phyloP scores from a whole-genome alignment of 2,329 filamentous ascomycete species.

The Lomentospora prolificans region DNA sequence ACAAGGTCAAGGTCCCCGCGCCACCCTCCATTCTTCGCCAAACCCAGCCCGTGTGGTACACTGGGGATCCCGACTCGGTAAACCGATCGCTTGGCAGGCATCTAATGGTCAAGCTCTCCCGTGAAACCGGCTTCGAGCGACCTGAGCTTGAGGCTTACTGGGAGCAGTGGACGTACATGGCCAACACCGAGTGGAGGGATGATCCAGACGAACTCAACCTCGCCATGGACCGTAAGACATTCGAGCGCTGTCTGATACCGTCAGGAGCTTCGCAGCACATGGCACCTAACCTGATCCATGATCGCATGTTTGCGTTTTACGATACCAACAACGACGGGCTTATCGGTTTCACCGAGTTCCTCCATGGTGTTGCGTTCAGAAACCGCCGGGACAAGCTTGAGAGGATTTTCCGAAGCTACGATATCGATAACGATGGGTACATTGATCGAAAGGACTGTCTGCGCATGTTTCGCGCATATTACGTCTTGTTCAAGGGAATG shows the following conservation, averaged over 20 bases:
- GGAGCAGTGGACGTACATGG: slow-evolving; percentile 95
- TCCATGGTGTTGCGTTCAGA: slow-evolving; percentile 67
- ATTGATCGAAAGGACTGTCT: slow-evolving; percentile 81
- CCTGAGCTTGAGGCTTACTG: slow-evolving; percentile 87
- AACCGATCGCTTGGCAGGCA: slow-evolving; percentile 55
- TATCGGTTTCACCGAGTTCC: slow-evolving; percentile 87
- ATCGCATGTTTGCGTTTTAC: slow-evolving; percentile 95
- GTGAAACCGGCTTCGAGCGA: slow-evolving; percentile 69
- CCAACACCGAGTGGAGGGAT: slow-evolving; percentile 71
- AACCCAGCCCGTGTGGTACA: slow-evolving; percentile 77
- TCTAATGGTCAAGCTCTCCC: slow-evolving; percentile 58
- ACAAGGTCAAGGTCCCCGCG: slow-evolving; percentile 86
- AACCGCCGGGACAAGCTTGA: slow-evolving; percentile 59
- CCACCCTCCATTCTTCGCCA: slow-evolving; percentile 75
- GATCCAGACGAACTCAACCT: slow-evolving; percentile 70
- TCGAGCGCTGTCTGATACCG: slow-evolving; percentile 82
- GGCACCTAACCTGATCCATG: slow-evolving; percentile 81
- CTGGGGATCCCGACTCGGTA: slow-evolving; percentile 70
- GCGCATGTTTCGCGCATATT: slow-evolving; percentile 86
- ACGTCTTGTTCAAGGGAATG: slow-evolving; percentile 80
- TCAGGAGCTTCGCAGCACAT: slow-evolving; percentile 71
- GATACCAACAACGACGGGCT: slow-evolving; percentile 82
- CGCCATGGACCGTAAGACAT: slow-evolving; percentile 86
- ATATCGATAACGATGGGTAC: slow-evolving; percentile 79
- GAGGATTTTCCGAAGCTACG: slow-evolving; percentile 79